These are phyloP conservation scores for Ganoderma lingzhi DNA, from an alignment of 1,284 basidiomycete genomes.

Conservation along the genomic window DNA sequence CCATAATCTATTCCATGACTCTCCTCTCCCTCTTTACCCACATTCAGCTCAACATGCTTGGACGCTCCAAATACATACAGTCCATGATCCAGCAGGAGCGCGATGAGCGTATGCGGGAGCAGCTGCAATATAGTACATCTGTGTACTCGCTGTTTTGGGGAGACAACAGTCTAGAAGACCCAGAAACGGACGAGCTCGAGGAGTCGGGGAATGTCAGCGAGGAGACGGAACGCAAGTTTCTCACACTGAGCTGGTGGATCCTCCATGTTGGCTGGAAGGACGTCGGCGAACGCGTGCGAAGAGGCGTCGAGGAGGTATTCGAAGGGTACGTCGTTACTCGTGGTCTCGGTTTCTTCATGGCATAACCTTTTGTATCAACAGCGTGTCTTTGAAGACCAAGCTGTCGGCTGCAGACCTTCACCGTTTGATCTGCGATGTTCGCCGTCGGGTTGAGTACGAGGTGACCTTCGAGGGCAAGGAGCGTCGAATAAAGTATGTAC, in stretches of 20 bases:
- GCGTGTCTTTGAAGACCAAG: constrained; percentile 82
- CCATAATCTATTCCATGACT: constrained; percentile 83
- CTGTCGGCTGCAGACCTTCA: constrained; percentile 74
- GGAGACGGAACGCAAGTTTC: constrained; percentile 78
- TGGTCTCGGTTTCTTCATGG: neutral
- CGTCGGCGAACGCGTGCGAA: constrained; percentile 74
- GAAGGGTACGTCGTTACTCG: constrained; percentile 64
- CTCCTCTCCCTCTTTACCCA: constrained; percentile 85
- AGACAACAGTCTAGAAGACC: constrained; percentile 36
- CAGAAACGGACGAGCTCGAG: constrained; percentile 42
- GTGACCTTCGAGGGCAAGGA: constrained; percentile 69
- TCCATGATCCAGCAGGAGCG: constrained; percentile 71
- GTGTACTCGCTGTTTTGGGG: constrained; percentile 46
- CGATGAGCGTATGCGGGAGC: constrained; percentile 65
- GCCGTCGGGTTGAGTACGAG: constrained; percentile 77
- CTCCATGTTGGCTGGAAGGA: constrained; percentile 90
- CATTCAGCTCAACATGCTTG: constrained; percentile 85
- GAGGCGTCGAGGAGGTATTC: constrained; percentile 83
- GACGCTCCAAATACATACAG: constrained; percentile 82
- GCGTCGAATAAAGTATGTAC: constrained; percentile 60
- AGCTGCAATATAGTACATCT: constrained; percentile 49
- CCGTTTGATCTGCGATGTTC: constrained; percentile 72
- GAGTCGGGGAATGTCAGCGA: constrained; percentile 50
- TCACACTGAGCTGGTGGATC: constrained; percentile 93
- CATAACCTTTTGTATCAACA: constrained; percentile 39